Base-by-base conservation (phyloP, 2,329 filamentous ascomycete genomes). In the Arthrobotrys musiformis region DNA sequence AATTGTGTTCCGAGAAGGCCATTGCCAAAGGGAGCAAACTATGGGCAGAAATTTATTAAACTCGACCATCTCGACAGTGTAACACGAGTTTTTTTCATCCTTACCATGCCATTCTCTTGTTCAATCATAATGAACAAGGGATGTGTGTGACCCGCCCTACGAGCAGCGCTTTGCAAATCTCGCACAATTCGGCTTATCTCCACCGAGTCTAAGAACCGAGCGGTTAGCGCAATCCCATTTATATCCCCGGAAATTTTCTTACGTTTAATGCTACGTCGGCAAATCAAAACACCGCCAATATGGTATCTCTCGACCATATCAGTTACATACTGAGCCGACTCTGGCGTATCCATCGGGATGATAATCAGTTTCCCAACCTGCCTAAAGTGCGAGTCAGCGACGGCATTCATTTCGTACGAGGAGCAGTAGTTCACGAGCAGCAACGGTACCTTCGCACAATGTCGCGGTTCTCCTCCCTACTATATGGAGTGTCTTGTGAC, bases 81-180 rank as follows among this genome's bases (percentile, higher is more conserved):
- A 9, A 24, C 19, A 24, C 2, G 19, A 4, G 33, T 15, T 13
- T 42, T 13, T 42, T 4, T 33, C 5, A 30, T 75, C 22, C 78
- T 75, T 72, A 81, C 80, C 80, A 81, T 81, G 79, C 95, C 95
- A 89, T 99, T 98, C 83, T 99, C 95, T 83, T 99, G 95, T 82
- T 98, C 95, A 40, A 98, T 86, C 42, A 92, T 94, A 81, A 99
- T 97, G 67, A 96, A 86, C 17, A 99, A 85, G 1, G 95, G 95
- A 1, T 94, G 91, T 2, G 92, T 91, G 83, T 98, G 94, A 19
- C 94, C 94, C 75, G 94, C 91, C 84, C 96, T 89, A 82, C 93
- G 92, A 40, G 95, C 95, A 82, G 97, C 94, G 60, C 90, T 93
- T 84, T 99, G 95, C 50, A 99, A 87, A 82, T 98, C 93, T 82